A percentile compares a stretch with the other conserved stretches of the same genome.
Evolutionary conservation across 192 early-diverging fungal genomes (phyloP).

Genomic region (Backusella morwellensis): DNA sequence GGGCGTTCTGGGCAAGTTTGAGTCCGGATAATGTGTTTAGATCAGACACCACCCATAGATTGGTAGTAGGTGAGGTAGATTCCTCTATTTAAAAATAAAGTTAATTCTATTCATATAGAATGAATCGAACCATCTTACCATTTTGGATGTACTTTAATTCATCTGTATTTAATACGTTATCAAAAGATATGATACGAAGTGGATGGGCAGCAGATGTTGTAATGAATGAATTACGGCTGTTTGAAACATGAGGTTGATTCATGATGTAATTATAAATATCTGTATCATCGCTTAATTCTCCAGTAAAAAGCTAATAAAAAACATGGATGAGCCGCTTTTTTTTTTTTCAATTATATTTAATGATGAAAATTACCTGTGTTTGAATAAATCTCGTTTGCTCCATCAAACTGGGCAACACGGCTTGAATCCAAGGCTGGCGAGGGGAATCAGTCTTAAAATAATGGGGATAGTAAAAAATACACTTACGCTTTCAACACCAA

Average conservation of each 20-base stretch:
- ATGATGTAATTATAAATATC: conserved; percentile 74
- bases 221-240: conserved; percentile 65
- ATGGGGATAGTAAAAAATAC: not conserved
- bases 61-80: conserved; percentile 11
- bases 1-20: conserved; percentile 46
- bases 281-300: conserved; percentile 47
- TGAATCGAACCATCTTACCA: not conserved
- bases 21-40: conserved; percentile 51
- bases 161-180: not conserved
- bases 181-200: conserved; percentile 38
- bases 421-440: conserved; percentile 29
- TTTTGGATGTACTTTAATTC: conserved; percentile 2
- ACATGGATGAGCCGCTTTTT: not conserved
- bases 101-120: too few relatives aligned
- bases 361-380: conserved; percentile 23
- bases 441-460: not conserved
- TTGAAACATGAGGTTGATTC: conserved; percentile 55
- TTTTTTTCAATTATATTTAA: not conserved
- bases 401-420: conserved; percentile 18
- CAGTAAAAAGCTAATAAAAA: conserved; percentile 45
- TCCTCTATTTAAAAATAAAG: conserved; percentile 6
- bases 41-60: conserved; percentile 56
- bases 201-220: conserved; percentile 47
- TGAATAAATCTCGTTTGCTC: conserved; percentile 33
- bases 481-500: conserved; percentile 46